Evolutionary conservation across 2,329 filamentous ascomycete genomes (phyloP), one percentile per base, ranked within the genome.

Genomic region (Pseudogymnoascus sp.): DNA sequence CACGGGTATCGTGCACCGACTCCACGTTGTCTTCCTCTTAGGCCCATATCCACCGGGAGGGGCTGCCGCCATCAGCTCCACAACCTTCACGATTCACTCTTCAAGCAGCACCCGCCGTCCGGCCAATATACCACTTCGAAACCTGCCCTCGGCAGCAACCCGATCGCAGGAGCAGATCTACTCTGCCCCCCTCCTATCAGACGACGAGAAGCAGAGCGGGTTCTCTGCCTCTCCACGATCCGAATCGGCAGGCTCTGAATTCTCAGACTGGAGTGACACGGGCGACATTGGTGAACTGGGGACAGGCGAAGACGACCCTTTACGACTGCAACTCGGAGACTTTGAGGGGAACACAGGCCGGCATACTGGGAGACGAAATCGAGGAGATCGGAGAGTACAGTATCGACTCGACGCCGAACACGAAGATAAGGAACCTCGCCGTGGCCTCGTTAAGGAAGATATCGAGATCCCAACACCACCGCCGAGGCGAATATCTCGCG

Each of bases 201-300:
- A 70, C 60, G 68, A 74, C 74, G 72, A 74, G 68, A 76, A 79
- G 73, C 75, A 76, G 69, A 74, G 75, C 69, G 70, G 71, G 64
- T 75, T 75, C 72, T 77, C 77, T 73, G 76, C 78, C 70, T 75
- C 75, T 74, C 83, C 80, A 69, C 85, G 83, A 73, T 83, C 48
- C 82, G 81, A 81, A 64, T 85, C 84, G 68, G 80, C 76, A 66
- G 81, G 81, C 75, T 89, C 86, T 66, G 85, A 89, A 72, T 90
- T 90, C 76, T 91, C 88, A 65, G 86, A 90, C 71, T 97, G 92
- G 92, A 93, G 90, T 74, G 92, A 97, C 77, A 96, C 93, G 51
- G 93, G 92, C 73, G 95, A 98, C 78, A 85, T 98, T 72, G 92
- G 91, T 73, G 93, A 97, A 79, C 93, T 96, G 82, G 83, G 93